Evolutionary conservation across 1,139 yeast species (phyloP).

Genomic region (Blastobotrys capitulatus): DNA sequence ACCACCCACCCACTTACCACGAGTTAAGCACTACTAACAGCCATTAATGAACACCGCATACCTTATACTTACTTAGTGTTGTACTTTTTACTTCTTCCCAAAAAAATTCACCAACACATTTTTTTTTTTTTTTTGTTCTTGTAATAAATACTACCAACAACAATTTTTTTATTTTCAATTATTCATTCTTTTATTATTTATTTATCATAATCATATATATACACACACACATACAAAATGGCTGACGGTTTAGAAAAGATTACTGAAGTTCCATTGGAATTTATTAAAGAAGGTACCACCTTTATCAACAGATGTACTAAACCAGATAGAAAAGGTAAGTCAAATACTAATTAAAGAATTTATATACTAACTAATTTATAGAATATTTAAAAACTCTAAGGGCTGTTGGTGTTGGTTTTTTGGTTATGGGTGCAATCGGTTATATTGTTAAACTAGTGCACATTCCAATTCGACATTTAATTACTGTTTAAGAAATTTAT

Average conservation of each 20-base stretch:
- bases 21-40: too few species aligned
- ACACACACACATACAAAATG: constrained; percentile 16
- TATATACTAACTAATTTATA: constrained; percentile 20
- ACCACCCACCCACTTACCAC: too few species aligned
- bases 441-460: constrained; percentile 87
- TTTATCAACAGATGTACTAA: constrained; percentile 89
- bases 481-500: constrained; percentile 55
- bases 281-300: constrained; percentile 84
- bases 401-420: constrained; percentile 95
- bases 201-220: neutral
- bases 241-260: constrained; percentile 58
- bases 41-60: too few species aligned
- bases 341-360: too few species aligned
- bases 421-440: constrained; percentile 97
- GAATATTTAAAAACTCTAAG: constrained; percentile 85
- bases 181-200: neutral
- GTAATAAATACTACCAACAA: too few species aligned
- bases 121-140: constrained; percentile 1
- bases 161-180: neutral
- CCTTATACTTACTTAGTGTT: too few species aligned
- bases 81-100: too few species aligned
- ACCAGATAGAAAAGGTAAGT: constrained; percentile 77
- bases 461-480: constrained; percentile 95
- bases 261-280: constrained; percentile 85
- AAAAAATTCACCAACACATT: too few species aligned